Evolutionary conservation across 345 rosid genomes (phyloP).

Genomic region (thale cress (Arabidopsis thaliana)): TAIR10.1 NC_003074.8:10074501-10075000

Average conservation of each 20-base stretch:
- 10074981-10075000: no score
- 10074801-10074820: background rate
- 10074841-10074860: background rate
- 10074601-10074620: background rate
- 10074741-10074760: background rate
- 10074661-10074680: background rate
- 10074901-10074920: background rate
- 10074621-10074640: background rate
- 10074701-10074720: background rate
- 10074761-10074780: no score
- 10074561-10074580: background rate
- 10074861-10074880: no score
- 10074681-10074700: background rate
- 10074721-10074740: background rate
- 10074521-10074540: background rate
- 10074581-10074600: background rate
- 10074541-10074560: background rate
- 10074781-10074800: background rate
- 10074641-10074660: background rate
- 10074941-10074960: background rate
- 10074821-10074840: constrained; percentile 12
- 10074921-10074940: background rate
- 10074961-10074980: background rate
- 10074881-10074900: background rate
- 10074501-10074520: background rate